Conservation (phyloP, 2,329 filamentous ascomycete genomes). For the Rhinocladiella mackenziei region DNA sequence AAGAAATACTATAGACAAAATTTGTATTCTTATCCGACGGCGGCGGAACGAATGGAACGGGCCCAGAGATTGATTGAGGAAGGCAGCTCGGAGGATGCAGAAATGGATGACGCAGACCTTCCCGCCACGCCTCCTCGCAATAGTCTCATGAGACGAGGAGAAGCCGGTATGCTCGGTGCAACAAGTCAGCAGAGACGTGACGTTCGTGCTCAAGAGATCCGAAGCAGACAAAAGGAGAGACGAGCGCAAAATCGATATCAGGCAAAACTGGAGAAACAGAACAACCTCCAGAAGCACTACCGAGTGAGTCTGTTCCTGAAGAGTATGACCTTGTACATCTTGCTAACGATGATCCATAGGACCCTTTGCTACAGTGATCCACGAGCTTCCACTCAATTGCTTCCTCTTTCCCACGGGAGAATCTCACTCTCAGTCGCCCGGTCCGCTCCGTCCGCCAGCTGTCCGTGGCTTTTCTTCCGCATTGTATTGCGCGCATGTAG, state of each 20-base stretch:
- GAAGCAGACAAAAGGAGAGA: slow-evolving; percentile 62
- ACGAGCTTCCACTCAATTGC: background rate
- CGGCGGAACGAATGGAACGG: slow-evolving; percentile 67
- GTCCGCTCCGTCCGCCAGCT: too few relatives aligned
- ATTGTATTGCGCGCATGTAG: background rate
- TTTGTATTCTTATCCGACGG: slow-evolving; percentile 74
- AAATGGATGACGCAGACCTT: slow-evolving; percentile 40
- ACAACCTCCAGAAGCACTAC: slow-evolving; percentile 75
- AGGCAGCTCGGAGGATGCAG: slow-evolving; percentile 52
- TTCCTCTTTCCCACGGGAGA: background rate
- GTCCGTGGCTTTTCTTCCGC: too few relatives aligned
- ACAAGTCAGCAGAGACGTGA: slow-evolving; percentile 70
- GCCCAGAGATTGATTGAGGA: slow-evolving; percentile 27
- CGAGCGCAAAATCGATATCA: slow-evolving; percentile 60
- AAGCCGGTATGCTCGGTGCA: slow-evolving; percentile 76
- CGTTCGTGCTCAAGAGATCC: slow-evolving; percentile 63
- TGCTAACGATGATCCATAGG: slow-evolving; percentile 19
- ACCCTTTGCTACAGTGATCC: slow-evolving; percentile 27
- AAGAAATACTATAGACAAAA: slow-evolving; percentile 92
- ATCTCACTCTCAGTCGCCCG: too few relatives aligned
- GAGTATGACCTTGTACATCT: background rate
- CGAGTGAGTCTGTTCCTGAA: slow-evolving; percentile 45
- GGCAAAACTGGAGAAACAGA: slow-evolving; percentile 66
- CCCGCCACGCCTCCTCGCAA: slow-evolving; percentile 24
- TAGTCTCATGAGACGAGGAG: slow-evolving; percentile 59